Percentiles rank a stretch among this genome's conserved stretches.
Conservation (phyloP, 225 moss, liverwort and hornwort genomes). For the Rhytidiadelphus loreus region DNA sequence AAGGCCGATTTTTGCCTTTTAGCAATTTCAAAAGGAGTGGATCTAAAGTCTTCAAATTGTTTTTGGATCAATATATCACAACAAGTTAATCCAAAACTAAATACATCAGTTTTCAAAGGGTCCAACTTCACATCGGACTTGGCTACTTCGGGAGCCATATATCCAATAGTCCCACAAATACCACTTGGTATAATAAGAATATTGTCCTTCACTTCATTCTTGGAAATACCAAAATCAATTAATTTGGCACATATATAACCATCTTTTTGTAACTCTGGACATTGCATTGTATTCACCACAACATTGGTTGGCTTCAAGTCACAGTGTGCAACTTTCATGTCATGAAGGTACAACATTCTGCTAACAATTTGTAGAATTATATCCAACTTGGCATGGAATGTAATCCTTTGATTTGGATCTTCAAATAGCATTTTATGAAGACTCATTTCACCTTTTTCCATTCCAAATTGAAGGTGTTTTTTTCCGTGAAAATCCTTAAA, state of each 20-base stretch:
- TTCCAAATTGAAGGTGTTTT: background rate
- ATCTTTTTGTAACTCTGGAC: background rate
- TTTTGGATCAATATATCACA: background rate
- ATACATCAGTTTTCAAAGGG: background rate
- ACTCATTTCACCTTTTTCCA: background rate
- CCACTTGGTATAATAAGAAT: background rate
- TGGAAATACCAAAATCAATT: background rate
- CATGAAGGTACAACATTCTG: too few species aligned
- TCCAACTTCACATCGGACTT: background rate
- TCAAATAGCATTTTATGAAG: background rate
- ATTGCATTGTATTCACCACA: background rate
- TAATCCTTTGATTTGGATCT: background rate
- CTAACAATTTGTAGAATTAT: background rate
- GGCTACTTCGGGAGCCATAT: background rate
- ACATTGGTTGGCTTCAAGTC: background rate
- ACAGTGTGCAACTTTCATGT: too few species aligned
- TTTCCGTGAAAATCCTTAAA: too few species aligned
- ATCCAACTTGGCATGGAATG: background rate
- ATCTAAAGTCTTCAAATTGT: background rate
- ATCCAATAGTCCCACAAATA: background rate
- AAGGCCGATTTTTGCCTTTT: background rate
- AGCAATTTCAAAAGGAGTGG: background rate
- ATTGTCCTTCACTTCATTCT: background rate
- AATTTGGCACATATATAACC: background rate
- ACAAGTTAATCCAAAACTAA: background rate